phyloP scores from a whole-genome alignment of 2,329 filamentous ascomycete genomes.

The Xylaria polymorpha region DNA sequence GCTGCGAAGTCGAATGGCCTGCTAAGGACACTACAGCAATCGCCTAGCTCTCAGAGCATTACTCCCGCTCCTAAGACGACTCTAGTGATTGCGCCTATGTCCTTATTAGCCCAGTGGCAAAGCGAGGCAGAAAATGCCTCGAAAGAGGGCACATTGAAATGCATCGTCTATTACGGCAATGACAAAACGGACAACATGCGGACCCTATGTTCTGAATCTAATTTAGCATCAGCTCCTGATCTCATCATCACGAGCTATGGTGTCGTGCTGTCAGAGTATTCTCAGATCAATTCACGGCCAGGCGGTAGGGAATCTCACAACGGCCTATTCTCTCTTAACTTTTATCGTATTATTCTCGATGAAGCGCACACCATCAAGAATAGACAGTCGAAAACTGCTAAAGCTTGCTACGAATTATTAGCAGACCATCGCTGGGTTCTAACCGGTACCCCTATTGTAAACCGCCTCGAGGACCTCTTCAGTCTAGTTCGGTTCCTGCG shows the following conservation, averaged over 20 bases:
- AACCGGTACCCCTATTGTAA: conserved; percentile 96
- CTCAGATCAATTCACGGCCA: conserved; percentile 73
- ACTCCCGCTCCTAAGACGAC: conserved; percentile 87
- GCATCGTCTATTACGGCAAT: conserved; percentile 89
- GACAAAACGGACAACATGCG: conserved; percentile 86
- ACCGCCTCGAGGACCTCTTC: conserved; percentile 93
- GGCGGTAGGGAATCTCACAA: conserved; percentile 73
- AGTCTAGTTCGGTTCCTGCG: conserved; percentile 91
- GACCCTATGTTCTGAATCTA: conserved; percentile 79
- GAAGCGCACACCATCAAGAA: conserved; percentile 96
- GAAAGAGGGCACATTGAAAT: conserved; percentile 81
- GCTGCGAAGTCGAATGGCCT: conserved; percentile 65
- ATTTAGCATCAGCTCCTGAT: conserved; percentile 81
- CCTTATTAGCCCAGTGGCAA: conserved; percentile 95
- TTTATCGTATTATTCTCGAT: conserved; percentile 94
- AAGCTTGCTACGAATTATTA: conserved; percentile 90
- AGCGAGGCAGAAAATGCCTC: conserved; percentile 95
- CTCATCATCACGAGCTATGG: conserved; percentile 96
- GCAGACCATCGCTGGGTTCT: conserved; percentile 91
- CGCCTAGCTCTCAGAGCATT: conserved; percentile 66
- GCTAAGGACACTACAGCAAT: conserved; percentile 61
- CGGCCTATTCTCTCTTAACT: conserved; percentile 90
- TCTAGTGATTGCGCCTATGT: conserved; percentile 96
- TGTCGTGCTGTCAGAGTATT: conserved; percentile 89
- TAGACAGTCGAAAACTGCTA: conserved; percentile 89